Evolutionary conservation across 2,329 filamentous ascomycete genomes (phyloP), one percentile per base, ranked within the genome.

Genomic region (Macrophomina tecta): DNA sequence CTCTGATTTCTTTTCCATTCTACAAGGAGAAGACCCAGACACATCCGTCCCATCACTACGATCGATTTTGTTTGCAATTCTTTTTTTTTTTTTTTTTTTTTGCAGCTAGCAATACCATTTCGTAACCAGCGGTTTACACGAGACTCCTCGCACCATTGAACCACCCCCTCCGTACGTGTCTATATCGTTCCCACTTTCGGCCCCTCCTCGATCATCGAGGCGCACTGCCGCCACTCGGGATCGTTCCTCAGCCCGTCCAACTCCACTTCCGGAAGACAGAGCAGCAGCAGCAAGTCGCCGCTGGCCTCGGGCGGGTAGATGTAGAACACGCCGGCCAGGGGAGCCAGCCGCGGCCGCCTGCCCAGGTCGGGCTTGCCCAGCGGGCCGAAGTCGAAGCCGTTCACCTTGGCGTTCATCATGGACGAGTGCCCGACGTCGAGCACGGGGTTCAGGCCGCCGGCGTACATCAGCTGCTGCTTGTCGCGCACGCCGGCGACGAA

Each of bases 401-500:
- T 69, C 16, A 69, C 68, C 23, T 69, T 69, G 7, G 68, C 68
- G 40, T 69, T 69, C 68, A 69, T 69, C 66, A 69, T 69, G 7
- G 68, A 69, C 9, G 68, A 69, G 40, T 69, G 68, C n/a, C 68
- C 68, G 0, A 69, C 66, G 34, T 69, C 68, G 6, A 60, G 68
- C 6, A 64, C 64, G 23, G 65, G 60, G n/a, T 69, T 69, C 64
- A 68, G 56, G 5, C 66, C 66, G 8, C 72, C 70, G 30, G 70
- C 71, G 65, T 76, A 77, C 63, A 69, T 55, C 6, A 77, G 62
- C 6, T 51, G 67, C 18, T 70, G 72, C 56, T 72, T 72, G 68
- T 77, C 73, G 23, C 48, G 68, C 55, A 72, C 72, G 32, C 69
- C 49, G 2, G 72, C 72, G 16, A 78, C 68, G 48, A 73, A 73